phyloP scores from a whole-genome alignment of 169 alveolate species.

The Fabrea salina region DNA sequence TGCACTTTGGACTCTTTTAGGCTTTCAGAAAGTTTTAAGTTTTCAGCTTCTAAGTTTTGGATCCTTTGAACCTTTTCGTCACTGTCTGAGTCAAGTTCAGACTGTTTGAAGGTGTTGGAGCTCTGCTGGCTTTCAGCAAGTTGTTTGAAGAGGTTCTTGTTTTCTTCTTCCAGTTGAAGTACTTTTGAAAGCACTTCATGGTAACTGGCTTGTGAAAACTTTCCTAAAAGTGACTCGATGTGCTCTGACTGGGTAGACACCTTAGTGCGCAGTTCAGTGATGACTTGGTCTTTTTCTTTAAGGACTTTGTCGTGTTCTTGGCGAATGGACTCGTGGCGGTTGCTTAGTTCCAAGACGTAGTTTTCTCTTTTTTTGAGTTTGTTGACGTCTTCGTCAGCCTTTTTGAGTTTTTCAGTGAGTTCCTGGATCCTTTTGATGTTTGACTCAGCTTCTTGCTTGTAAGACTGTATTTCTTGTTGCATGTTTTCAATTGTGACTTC shows the following conservation, averaged over 20 bases:
- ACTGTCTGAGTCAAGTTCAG: background rate
- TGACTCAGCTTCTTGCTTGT: background rate
- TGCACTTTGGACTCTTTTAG: background rate
- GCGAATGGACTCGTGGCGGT: background rate
- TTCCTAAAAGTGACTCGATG: background rate
- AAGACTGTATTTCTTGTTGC: background rate
- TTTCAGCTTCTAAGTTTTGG: slow-evolving; percentile 6
- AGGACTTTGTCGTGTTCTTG: background rate
- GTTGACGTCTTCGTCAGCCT: background rate
- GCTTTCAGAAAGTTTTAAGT: background rate
- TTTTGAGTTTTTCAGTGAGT: background rate
- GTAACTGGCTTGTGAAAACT: background rate
- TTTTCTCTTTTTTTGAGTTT: slow-evolving; percentile 15
- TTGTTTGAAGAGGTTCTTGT: background rate
- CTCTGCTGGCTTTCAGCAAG: slow-evolving; percentile 7
- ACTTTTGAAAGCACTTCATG: background rate
- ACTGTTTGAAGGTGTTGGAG: background rate
- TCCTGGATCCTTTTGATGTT: background rate
- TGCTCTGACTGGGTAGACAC: slow-evolving; percentile 1
- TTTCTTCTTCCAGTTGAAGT: slow-evolving; percentile 17
- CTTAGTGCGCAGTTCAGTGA: slow-evolving; percentile 2
- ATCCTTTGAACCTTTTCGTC: background rate
- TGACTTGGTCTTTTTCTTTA: background rate
- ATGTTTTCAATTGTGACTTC: background rate
- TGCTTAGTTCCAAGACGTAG: slow-evolving; percentile 9